Evolutionary conservation across 768 basidiomycete species (phyloP).

Genomic region (Boletus pseudo-olivaceus): DNA sequence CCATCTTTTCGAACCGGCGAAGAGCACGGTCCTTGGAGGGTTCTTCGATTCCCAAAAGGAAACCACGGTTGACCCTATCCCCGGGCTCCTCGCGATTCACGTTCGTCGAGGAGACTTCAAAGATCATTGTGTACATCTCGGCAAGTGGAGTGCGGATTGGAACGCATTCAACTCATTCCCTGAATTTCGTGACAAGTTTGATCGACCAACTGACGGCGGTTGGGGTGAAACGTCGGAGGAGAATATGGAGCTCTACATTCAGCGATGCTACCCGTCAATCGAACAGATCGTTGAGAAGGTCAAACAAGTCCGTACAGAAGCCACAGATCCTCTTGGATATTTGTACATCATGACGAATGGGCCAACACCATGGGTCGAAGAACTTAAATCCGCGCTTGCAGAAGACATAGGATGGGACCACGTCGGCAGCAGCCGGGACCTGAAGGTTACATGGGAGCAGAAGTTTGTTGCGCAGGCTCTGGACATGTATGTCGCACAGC

Average conservation of each 20-base stretch:
- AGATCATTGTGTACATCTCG: conserved; percentile 42
- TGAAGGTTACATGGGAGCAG: conserved; percentile 42
- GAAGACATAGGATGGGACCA: conserved; percentile 36
- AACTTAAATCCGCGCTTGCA: conserved; percentile 36
- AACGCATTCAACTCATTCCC: conserved; percentile 46
- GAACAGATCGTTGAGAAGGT: conserved; percentile 42
- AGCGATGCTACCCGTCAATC: conserved; percentile 43
- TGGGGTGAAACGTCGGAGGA: conserved; percentile 15
- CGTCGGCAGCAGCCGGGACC: conserved; percentile 42
- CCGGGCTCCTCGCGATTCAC: conserved; percentile 48
- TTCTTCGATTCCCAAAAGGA: not conserved
- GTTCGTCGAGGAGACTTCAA: conserved; percentile 50
- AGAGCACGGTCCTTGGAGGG: not conserved
- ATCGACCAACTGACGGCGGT: conserved; percentile 26
- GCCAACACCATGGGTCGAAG: conserved; percentile 37
- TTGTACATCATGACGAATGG: conserved; percentile 52
- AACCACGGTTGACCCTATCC: conserved; percentile 19
- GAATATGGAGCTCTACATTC: conserved; percentile 26
- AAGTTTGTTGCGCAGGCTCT: conserved; percentile 42
- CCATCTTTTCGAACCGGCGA: conserved; percentile 19
- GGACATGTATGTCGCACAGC: conserved; percentile 49
- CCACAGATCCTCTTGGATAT: conserved; percentile 27
- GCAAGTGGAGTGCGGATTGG: conserved; percentile 34
- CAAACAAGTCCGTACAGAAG: conserved; percentile 28
- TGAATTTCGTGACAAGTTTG: conserved; percentile 37